Percentiles rank a stretch among this genome's conserved stretches.
phyloP scores from a whole-genome alignment of 2,329 filamentous ascomycete species.

The Calonectria hongkongensis region DNA sequence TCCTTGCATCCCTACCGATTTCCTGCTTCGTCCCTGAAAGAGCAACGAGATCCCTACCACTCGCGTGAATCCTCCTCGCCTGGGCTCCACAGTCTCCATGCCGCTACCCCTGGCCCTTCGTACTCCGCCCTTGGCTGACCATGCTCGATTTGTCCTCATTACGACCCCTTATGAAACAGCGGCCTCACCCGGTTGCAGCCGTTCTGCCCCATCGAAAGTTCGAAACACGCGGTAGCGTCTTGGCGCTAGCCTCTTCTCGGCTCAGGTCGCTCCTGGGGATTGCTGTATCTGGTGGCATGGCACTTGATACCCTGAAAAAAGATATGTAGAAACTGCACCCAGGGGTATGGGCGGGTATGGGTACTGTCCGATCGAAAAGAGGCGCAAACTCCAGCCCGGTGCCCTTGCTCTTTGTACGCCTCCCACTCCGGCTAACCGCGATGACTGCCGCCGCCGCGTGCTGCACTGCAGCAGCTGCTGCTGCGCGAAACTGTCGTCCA shows the following conservation, averaged over 20 bases:
- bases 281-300: constrained; percentile 43
- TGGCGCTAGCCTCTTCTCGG: constrained; percentile 42
- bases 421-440: constrained; percentile 13
- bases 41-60: constrained; percentile 24
- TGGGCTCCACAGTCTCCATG: constrained; percentile 38
- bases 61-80: constrained; percentile 19
- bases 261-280: constrained; percentile 39
- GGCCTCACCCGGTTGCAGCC: constrained; percentile 47
- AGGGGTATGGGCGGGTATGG: constrained; percentile 32
- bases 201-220: constrained; percentile 46
- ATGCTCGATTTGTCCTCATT: constrained; percentile 45
- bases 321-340: constrained; percentile 36
- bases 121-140: constrained; percentile 40
- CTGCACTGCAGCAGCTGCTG: constrained; percentile 11
- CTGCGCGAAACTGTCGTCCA: constrained; percentile 22
- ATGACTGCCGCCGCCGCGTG: constrained; percentile 26
- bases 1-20: constrained; percentile 29
- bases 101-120: constrained; percentile 30
- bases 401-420: constrained; percentile 9
- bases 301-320: constrained; percentile 38
- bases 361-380: constrained; percentile 37
- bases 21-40: constrained; percentile 21
- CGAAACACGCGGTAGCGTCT: constrained; percentile 52
- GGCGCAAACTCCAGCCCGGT: constrained; percentile 40
- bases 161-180: constrained; percentile 50